phyloP scores from a whole-genome alignment of 108 stramenopile species.

The Aurantiochytrium sp. region DNA sequence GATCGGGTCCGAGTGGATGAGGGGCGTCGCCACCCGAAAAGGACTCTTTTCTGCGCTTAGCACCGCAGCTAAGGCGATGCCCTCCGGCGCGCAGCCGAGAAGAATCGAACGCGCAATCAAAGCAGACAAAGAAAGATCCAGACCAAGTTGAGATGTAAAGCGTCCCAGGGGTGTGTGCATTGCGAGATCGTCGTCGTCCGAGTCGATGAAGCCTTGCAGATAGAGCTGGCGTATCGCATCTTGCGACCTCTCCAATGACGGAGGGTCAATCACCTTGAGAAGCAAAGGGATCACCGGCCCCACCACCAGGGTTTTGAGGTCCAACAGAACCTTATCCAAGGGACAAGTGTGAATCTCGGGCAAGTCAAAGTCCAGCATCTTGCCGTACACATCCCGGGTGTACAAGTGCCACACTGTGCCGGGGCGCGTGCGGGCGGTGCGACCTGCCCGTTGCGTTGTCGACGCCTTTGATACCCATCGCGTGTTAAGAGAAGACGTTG shows the following conservation, averaged over 20 bases:
- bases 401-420: slow-evolving; percentile 5
- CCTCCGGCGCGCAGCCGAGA: not conserved
- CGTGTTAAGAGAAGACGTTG: not conserved
- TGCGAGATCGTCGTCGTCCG: not conserved
- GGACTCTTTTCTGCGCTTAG: not conserved
- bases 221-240: not conserved
- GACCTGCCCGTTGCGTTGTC: slow-evolving; percentile 12
- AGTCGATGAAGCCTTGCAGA: not conserved
- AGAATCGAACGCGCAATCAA: not conserved
- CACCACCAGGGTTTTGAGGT: not conserved
- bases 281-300: not conserved
- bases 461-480: not conserved
- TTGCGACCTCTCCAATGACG: not conserved
- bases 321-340: not conserved
- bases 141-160: not conserved
- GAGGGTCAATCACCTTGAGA: not conserved
- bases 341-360: not conserved
- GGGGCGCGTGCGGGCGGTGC: not conserved
- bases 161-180: not conserved
- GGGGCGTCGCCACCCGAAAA: not conserved
- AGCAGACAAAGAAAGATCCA: not conserved
- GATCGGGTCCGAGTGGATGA: not conserved
- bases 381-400: not conserved
- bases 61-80: not conserved
- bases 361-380: not conserved